Conservation (phyloP, 306 rosid species). For the Sechiopsis laciniata region DNA sequence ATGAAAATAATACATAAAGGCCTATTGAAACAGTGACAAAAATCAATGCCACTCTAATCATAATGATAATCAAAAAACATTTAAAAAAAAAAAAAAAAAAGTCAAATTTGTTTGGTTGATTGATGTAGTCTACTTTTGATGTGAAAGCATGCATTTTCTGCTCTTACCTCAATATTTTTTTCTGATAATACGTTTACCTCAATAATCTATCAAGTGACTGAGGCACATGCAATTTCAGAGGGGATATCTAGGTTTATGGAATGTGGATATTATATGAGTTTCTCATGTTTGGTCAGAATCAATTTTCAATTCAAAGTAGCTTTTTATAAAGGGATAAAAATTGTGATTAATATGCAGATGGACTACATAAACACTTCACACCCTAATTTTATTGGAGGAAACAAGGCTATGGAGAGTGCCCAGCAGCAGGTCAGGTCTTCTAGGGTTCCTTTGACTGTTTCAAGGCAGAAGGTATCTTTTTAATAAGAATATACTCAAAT, state of each 20-base stretch:
- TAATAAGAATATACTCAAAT: not conserved
- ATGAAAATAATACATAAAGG: no score
- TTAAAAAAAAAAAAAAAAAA: not conserved
- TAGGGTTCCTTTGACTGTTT: constrained; percentile 29
- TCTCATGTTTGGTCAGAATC: not conserved
- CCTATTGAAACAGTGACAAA: no score
- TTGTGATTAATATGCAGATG: constrained; percentile 27
- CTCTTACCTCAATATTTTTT: not conserved
- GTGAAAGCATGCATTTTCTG: constrained; percentile 1
- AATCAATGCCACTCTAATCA: no score
- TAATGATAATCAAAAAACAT: no score
- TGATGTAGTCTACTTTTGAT: not conserved
- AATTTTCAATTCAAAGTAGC: not conserved
- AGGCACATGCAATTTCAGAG: constrained; percentile 1
- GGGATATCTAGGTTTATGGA: not conserved
- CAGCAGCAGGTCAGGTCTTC: constrained; percentile 29
- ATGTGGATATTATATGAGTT: not conserved
- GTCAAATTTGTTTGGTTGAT: not conserved
- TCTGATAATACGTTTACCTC: not conserved
- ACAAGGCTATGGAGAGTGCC: constrained; percentile 41
- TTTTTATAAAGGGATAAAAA: not conserved
- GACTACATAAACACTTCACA: constrained; percentile 42
- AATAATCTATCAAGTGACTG: not conserved
- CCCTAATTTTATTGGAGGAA: constrained; percentile 41
- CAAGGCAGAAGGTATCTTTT: constrained; percentile 6